Evolutionary conservation across 2,329 filamentous ascomycete genomes (phyloP).

Genomic region (Periglandula ipomoeae): DNA sequence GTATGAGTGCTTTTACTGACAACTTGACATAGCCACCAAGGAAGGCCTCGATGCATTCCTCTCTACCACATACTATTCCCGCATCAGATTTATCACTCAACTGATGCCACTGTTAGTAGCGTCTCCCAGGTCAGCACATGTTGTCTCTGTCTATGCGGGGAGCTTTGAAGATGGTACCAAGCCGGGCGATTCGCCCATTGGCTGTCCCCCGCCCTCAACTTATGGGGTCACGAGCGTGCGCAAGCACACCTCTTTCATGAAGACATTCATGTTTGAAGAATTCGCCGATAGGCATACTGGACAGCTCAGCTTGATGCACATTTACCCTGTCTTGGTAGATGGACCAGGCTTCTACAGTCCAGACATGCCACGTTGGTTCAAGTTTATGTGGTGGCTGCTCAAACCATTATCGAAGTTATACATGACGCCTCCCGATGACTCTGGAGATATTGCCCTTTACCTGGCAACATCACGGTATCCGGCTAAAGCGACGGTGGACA

Average conservation of each 20-base stretch:
- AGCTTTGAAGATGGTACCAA: constrained; percentile 7
- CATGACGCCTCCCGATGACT: constrained; percentile 6
- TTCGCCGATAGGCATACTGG: constrained; percentile 5
- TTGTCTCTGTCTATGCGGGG: constrained; percentile 9
- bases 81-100: constrained; percentile 7
- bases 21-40: not conserved
- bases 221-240: constrained; percentile 8
- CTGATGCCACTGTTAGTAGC: constrained; percentile 6
- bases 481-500: not conserved
- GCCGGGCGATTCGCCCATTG: constrained; percentile 7
- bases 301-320: constrained; percentile 6
- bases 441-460: constrained; percentile 5
- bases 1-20: not conserved
- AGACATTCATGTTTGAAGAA: constrained; percentile 9
- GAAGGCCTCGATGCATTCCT: constrained; percentile 7
- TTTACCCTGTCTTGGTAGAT: constrained; percentile 9
- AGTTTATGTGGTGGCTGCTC: too few relatives aligned
- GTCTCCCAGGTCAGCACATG: constrained; percentile 6
- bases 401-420: constrained; percentile 3
- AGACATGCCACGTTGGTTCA: too few relatives aligned
- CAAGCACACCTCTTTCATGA: constrained; percentile 8
- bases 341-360: too few relatives aligned
- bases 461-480: constrained; percentile 7
- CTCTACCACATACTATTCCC: constrained; percentile 7
- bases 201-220: constrained; percentile 1